These are phyloP conservation scores for Cercospora janseana DNA, from an alignment of 2,329 filamentous ascomycete genomes.

Conservation along the genomic window DNA sequence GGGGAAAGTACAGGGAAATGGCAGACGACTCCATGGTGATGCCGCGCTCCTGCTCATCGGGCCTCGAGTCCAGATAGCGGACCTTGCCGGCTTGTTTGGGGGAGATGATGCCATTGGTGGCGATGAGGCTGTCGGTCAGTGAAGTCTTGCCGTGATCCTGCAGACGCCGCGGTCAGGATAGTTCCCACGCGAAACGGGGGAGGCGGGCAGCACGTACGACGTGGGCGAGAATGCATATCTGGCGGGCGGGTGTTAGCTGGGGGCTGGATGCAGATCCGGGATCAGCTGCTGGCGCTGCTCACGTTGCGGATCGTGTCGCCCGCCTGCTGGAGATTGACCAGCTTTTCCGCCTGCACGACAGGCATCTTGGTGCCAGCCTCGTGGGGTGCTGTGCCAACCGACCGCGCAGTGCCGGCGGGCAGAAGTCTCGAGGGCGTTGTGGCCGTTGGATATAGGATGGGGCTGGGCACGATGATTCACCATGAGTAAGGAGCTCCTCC, in stretches of 20 bases:
- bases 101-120: conserved; percentile 99
- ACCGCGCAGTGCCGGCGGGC: no score
- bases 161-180: conserved; percentile 6
- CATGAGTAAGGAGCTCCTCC: no score
- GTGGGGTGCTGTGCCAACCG: conserved; percentile 7
- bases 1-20: conserved; percentile 93
- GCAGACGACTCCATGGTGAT: conserved; percentile 99
- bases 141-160: conserved; percentile 97
- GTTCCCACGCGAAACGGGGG: background rate
- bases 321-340: conserved; percentile 84
- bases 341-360: conserved; percentile 83
- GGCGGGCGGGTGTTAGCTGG: conserved; percentile 27
- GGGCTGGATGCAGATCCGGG: conserved; percentile 8
- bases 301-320: conserved; percentile 91
- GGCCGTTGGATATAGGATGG: no score
- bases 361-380: conserved; percentile 62
- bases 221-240: conserved; percentile 89
- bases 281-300: conserved; percentile 39
- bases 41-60: conserved; percentile 90
- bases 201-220: conserved; percentile 60
- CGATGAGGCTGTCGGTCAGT: conserved; percentile 89
- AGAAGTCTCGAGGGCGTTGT: no score
- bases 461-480: conserved; percentile 4
- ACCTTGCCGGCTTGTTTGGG: conserved; percentile 97
- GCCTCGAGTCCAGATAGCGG: conserved; percentile 91